Percentiles rank a stretch among this genome's conserved stretches.
These are phyloP conservation scores for Xylaria telfairii DNA, from an alignment of 495 filamentous ascomycete genomes.

Conservation along the genomic window DNA sequence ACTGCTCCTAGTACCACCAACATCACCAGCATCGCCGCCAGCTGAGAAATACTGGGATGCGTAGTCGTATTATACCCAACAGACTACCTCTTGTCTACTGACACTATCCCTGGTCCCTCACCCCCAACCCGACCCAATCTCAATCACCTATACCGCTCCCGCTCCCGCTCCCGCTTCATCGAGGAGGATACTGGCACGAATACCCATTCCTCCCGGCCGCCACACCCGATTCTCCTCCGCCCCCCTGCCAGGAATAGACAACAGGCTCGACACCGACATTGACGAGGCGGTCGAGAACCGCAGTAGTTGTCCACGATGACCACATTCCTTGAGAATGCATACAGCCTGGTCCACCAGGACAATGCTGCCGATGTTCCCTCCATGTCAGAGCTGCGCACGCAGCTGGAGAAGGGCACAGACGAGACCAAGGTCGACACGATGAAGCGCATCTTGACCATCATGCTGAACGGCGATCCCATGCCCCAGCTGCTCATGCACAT, in stretches of 20 bases:
- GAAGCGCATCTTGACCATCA: constrained; percentile 94
- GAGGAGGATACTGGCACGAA: constrained; percentile 1
- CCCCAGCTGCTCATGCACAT: constrained; percentile 97
- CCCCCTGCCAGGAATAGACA: constrained; percentile 15
- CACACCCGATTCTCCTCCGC: neutral
- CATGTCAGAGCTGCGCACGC: constrained; percentile 85
- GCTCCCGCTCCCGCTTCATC: constrained; percentile 16
- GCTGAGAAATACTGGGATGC: constrained; percentile 31
- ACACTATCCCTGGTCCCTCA: constrained; percentile 12
- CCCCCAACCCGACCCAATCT: constrained; percentile 20
- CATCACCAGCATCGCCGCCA: constrained; percentile 8
- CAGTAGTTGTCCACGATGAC: constrained; percentile 73
- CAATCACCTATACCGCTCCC: constrained; percentile 13
- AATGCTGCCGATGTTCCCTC: constrained; percentile 91
- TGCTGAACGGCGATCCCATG: constrained; percentile 98
- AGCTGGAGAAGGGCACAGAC: constrained; percentile 97
- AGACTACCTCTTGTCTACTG: constrained; percentile 33
- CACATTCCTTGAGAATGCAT: constrained; percentile 89
- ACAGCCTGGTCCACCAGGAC: constrained; percentile 95
- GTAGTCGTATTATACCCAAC: constrained; percentile 30
- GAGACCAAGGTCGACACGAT: constrained; percentile 98
- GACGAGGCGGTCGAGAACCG: constrained; percentile 39
- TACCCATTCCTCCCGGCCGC: neutral
- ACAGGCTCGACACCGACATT: constrained; percentile 18
- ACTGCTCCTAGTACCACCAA: constrained; percentile 4